A percentile compares a stretch with the other conserved stretches of the same genome.
These are phyloP conservation scores for Meyerozyma sp. DNA, from an alignment of 1,139 yeast genomes.

Conservation along the genomic window DNA sequence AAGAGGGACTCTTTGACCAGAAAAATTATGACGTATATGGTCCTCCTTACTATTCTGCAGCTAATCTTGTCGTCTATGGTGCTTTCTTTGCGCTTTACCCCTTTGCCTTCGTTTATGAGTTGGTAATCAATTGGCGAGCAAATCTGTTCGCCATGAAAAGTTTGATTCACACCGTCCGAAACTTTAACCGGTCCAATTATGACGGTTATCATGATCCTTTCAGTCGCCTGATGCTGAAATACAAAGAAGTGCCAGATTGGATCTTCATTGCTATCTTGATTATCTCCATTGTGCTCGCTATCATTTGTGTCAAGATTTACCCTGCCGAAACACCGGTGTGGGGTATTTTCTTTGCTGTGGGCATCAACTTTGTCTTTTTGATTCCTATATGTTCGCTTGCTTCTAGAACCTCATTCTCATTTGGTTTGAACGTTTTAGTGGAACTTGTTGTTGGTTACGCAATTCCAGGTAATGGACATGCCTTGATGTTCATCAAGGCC, in stretches of 20 bases:
- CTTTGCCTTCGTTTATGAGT: slow-evolving; percentile 10
- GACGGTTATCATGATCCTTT: slow-evolving; percentile 17
- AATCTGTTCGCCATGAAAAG: slow-evolving; percentile 7
- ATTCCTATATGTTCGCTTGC: slow-evolving; percentile 26
- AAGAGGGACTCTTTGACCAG: slow-evolving; percentile 9
- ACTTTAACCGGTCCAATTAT: slow-evolving; percentile 9
- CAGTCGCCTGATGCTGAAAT: slow-evolving; percentile 16
- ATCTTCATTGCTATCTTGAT: slow-evolving; percentile 13
- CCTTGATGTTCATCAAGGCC: slow-evolving; percentile 54
- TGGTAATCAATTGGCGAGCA: slow-evolving; percentile 5
- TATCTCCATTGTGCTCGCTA: slow-evolving; percentile 14
- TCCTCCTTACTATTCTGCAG: slow-evolving; percentile 59
- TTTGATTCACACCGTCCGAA: slow-evolving; percentile 3
- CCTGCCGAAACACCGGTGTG: slow-evolving; percentile 50
- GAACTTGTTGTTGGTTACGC: slow-evolving; percentile 62
- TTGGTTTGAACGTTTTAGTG: slow-evolving; percentile 54
- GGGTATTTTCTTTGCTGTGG: slow-evolving; percentile 55
- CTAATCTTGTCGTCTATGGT: slow-evolving; percentile 17
- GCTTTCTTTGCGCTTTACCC: slow-evolving; percentile 15
- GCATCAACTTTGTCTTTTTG: slow-evolving; percentile 48
- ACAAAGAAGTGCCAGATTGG: slow-evolving; percentile 21
- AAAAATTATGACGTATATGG: slow-evolving; percentile 22
- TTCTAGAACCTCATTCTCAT: slow-evolving; percentile 41
- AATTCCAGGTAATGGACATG: slow-evolving; percentile 58
- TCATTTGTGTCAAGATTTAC: slow-evolving; percentile 40